Evolutionary conservation across 2,329 filamentous ascomycete genomes (phyloP), one percentile per base, ranked within the genome.

Genomic region (Pyrenochaeta sp.): DNA sequence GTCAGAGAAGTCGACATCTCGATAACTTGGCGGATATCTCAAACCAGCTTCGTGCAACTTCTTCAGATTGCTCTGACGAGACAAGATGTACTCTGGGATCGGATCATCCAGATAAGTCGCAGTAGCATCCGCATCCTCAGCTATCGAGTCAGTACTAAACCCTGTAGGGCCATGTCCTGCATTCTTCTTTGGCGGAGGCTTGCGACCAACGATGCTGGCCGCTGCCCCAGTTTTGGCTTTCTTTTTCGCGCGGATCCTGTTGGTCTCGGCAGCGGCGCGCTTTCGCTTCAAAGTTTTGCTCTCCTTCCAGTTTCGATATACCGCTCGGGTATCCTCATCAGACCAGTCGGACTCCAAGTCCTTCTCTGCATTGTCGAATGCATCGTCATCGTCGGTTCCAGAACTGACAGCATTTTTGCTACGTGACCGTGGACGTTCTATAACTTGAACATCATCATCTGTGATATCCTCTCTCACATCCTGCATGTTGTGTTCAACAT

Each of bases 1-100:
- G 50, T 93, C 91, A 0, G 89, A 91, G 64, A 97, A 93, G 9
- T 90, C 83, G 15, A 97, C 82, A 47, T 89, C 88, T 0, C 88
- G 85, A 72, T 90, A 96, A 48, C 86, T 85, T 0, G 95, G 95
- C 0, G 95, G 92, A 2, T 96, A 76, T 61, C 86, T 88, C 43
- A 97, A 80, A 0, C 90, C 92, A 5, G 85, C 86, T 54, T 90
- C 86, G 56, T 88, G 86, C 46, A 93, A 79, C 45, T 83, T 79
- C 53, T 95, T 90, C 69, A 96, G 93, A 24, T 83, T 78, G n/a
- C 77, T 80, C 25, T 90, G 85, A n/a, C 94, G 86, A 24, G 85
- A 78, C 62, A 85, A 83, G 28, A 97, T 74, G 72, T 96, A 94
- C 22, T 90, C 86, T 0, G 93, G 93, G 2, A 95, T 78, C 0